Percentiles rank a stretch among this genome's conserved stretches.
These are phyloP conservation scores for Sclerotinia minor DNA, from an alignment of 2,329 filamentous ascomycete genomes.

Conservation along the genomic window DNA sequence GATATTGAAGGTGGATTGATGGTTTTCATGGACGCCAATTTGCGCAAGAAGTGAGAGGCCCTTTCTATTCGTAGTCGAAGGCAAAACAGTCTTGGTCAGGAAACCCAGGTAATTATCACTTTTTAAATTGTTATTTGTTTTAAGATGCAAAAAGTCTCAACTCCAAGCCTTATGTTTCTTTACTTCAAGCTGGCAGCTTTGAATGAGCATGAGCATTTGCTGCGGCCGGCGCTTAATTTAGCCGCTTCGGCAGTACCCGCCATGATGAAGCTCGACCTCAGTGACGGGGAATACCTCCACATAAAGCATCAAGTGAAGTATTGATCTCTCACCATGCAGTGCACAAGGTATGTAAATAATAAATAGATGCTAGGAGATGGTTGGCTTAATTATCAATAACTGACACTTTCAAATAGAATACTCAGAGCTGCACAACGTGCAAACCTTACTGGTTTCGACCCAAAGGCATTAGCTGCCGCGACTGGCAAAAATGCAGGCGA, in stretches of 20 bases:
- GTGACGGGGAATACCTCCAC: background rate
- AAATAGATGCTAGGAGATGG: no score
- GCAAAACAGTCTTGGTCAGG: conserved; percentile 3
- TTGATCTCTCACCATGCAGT: conserved; percentile 37
- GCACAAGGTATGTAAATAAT: conserved; percentile 34
- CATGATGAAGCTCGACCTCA: conserved; percentile 5
- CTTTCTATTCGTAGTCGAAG: conserved; percentile 1
- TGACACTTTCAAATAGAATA: conserved; percentile 35
- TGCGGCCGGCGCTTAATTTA: conserved; percentile 17
- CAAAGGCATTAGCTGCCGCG: conserved; percentile 74
- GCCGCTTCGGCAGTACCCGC: conserved; percentile 6
- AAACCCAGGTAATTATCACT: conserved; percentile 15
- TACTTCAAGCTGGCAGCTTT: conserved; percentile 19
- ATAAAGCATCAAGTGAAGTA: conserved; percentile 5
- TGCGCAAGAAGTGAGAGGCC: conserved; percentile 25
- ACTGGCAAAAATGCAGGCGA: conserved; percentile 63
- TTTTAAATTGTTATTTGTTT: conserved; percentile 4
- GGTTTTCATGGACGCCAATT: conserved; percentile 41
- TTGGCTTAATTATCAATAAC: background rate
- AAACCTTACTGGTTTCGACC: conserved; percentile 91
- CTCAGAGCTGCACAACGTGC: conserved; percentile 46
- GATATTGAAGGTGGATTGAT: conserved; percentile 37
- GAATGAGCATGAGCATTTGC: conserved; percentile 11
- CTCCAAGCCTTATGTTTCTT: conserved; percentile 18
- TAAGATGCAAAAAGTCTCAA: conserved; percentile 18